These are phyloP conservation scores for Wickerhamomyces sp. DNA, from an alignment of 1,139 yeast species.

Conservation along the genomic window DNA sequence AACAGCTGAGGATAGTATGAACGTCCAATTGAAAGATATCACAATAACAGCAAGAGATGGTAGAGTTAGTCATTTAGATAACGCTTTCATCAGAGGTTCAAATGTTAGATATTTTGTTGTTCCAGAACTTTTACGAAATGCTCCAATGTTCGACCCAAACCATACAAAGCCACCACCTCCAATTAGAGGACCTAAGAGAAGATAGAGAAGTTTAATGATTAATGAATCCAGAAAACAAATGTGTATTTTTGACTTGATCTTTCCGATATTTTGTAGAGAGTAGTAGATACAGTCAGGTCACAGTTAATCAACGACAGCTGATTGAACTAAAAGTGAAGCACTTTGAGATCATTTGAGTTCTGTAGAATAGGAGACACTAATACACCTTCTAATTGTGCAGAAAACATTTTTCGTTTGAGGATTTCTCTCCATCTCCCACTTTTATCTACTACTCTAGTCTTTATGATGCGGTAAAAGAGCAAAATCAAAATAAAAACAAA, in stretches of 20 bases:
- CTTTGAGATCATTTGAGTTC: too few relatives aligned
- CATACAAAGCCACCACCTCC: constrained; percentile 67
- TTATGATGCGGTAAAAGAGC: too few relatives aligned
- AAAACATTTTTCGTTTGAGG: too few relatives aligned
- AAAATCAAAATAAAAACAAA: too few relatives aligned
- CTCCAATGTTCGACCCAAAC: constrained; percentile 79
- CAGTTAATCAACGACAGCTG: constrained; percentile 8
- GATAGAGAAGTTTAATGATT: constrained; percentile 14
- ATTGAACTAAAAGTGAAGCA: too few relatives aligned
- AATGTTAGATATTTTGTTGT: constrained; percentile 79
- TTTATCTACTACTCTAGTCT: too few relatives aligned
- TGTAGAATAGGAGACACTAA: too few relatives aligned
- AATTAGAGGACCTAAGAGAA: constrained; percentile 54
- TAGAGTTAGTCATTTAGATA: constrained; percentile 68
- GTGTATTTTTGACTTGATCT: not conserved
- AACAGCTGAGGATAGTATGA: constrained; percentile 73
- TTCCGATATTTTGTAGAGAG: constrained; percentile 4
- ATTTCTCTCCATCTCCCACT: too few relatives aligned
- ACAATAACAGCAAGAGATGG: constrained; percentile 78
- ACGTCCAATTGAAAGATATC: constrained; percentile 79
- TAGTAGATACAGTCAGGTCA: constrained; percentile 15
- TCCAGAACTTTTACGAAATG: constrained; percentile 83
- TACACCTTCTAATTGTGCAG: too few relatives aligned
- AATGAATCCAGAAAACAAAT: not conserved
- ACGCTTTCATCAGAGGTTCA: constrained; percentile 88